These are phyloP conservation scores for Rostrohypoxylon terebratum DNA, from an alignment of 495 filamentous ascomycete genomes.

Conservation along the genomic window DNA sequence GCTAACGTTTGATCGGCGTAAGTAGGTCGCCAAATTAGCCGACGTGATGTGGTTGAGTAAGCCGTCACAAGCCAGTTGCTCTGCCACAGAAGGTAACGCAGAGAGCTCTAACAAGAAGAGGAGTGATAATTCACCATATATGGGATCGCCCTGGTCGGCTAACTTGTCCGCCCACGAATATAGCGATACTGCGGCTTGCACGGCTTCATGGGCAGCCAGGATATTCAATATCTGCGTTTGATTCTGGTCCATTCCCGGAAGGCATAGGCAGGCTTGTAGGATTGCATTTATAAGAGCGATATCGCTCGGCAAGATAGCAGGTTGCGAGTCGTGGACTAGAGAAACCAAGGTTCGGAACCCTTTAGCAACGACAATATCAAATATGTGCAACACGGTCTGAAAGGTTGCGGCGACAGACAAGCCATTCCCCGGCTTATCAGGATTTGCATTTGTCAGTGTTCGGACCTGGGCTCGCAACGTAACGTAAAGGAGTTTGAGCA, in stretches of 20 bases:
- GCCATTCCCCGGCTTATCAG: slow-evolving; percentile 52
- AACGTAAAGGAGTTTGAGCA: slow-evolving; percentile 88
- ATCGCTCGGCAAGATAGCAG: slow-evolving; percentile 70
- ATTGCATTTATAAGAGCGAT: slow-evolving; percentile 91
- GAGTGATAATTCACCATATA: slow-evolving; percentile 91
- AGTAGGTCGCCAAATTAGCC: slow-evolving; percentile 77
- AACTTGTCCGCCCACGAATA: slow-evolving; percentile 95
- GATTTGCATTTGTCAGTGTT: slow-evolving; percentile 47
- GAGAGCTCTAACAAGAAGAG: slow-evolving; percentile 91
- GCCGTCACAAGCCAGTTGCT: slow-evolving; percentile 87
- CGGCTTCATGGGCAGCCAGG: slow-evolving; percentile 72
- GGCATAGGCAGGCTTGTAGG: slow-evolving; percentile 80
- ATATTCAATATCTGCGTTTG: slow-evolving; percentile 74
- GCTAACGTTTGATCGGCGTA: slow-evolving; percentile 75
- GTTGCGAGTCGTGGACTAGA: slow-evolving; percentile 71
- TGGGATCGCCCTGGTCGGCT: slow-evolving; percentile 79
- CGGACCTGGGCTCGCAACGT: slow-evolving; percentile 69
- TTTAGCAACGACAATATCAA: slow-evolving; percentile 80
- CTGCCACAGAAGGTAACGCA: slow-evolving; percentile 81
- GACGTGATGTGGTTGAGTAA: slow-evolving; percentile 79
- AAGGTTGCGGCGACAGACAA: slow-evolving; percentile 52
- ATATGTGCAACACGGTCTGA: slow-evolving; percentile 74
- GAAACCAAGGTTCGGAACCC: slow-evolving; percentile 83
- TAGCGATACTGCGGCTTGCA: slow-evolving; percentile 84
- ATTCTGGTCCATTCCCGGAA: slow-evolving; percentile 72